Evolutionary conservation across 1,139 yeast genomes (phyloP).

Genomic region (Hemisphaericaspora subhashii): DNA sequence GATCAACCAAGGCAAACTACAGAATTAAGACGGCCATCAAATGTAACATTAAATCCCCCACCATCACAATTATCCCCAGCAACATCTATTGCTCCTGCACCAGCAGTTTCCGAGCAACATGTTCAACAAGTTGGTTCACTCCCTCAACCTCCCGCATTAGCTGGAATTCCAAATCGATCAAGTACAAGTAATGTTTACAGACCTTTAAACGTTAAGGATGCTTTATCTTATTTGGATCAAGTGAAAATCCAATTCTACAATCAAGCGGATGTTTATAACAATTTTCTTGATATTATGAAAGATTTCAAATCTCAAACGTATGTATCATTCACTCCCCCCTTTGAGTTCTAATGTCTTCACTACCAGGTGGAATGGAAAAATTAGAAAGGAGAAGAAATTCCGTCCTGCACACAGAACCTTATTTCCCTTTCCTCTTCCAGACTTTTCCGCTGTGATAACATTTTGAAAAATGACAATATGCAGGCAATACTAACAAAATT

Average conservation of each 20-base stretch:
- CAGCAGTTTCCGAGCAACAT: conserved; percentile 12
- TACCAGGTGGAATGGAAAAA: too few relatives aligned
- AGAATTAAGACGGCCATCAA: conserved; percentile 29
- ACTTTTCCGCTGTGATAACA: too few relatives aligned
- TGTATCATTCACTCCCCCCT: conserved; percentile 20
- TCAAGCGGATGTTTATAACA: conserved; percentile 95
- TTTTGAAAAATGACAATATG: background rate
- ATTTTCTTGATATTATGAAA: conserved; percentile 95
- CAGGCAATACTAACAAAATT: conserved; percentile 11
- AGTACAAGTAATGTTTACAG: conserved; percentile 59
- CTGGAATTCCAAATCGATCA: conserved; percentile 43
- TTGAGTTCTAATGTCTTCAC: too few relatives aligned
- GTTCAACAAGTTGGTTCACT: conserved; percentile 9
- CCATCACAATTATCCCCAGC: conserved; percentile 30
- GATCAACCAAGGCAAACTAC: conserved; percentile 25
- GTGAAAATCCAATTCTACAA: conserved; percentile 89
- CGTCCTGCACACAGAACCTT: background rate
- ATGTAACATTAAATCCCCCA: conserved; percentile 20
- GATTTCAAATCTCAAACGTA: conserved; percentile 91
- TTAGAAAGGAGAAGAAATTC: background rate
- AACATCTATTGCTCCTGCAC: conserved; percentile 16
- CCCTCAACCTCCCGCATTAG: conserved; percentile 21
- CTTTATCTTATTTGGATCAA: conserved; percentile 90
- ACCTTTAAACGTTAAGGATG: conserved; percentile 94
- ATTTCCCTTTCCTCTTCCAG: background rate